phyloP scores from a whole-genome alignment of 1,139 yeast species.

The Sporopachydermia cereana region DNA sequence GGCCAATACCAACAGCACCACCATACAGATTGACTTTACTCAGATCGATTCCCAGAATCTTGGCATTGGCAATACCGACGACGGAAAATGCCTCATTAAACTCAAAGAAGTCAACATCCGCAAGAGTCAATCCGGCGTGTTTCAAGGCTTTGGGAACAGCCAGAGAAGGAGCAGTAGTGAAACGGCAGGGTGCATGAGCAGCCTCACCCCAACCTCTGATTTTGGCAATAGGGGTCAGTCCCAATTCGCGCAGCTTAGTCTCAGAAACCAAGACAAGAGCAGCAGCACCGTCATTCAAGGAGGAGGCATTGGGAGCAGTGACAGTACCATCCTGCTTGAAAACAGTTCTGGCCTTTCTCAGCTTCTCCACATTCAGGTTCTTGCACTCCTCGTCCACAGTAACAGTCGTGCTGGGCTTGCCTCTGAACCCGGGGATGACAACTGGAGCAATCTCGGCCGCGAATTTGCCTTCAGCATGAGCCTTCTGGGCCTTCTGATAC shows the following conservation, averaged over 20 bases:
- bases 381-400: constrained; percentile 67
- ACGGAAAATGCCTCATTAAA: constrained; percentile 96
- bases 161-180: constrained; percentile 88
- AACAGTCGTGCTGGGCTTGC: constrained; percentile 75
- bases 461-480: constrained; percentile 73
- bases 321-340: constrained; percentile 82
- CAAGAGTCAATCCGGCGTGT: constrained; percentile 56
- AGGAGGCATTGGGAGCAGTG: constrained; percentile 94
- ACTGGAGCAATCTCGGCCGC: constrained; percentile 72
- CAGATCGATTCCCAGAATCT: constrained; percentile 51
- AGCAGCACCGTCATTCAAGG: constrained; percentile 95
- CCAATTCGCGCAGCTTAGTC: constrained; percentile 69
- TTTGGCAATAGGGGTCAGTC: constrained; percentile 78
- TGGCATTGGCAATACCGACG: constrained; percentile 84
- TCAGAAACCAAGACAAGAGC: constrained; percentile 83
- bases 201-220: constrained; percentile 97
- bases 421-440: constrained; percentile 80
- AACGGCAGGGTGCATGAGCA: constrained; percentile 85
- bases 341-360: constrained; percentile 79
- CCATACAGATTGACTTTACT: constrained; percentile 87
- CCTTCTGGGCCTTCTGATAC: constrained; percentile 75
- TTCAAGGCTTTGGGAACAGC: constrained; percentile 93
- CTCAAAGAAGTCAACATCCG: constrained; percentile 71
- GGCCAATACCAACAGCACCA: constrained; percentile 97
- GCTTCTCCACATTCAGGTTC: constrained; percentile 56